Evolutionary conservation across 495 filamentous ascomycete species (phyloP), one percentile per base, ranked within the genome.

Genomic region (Rhizodiscina lignyota): DNA sequence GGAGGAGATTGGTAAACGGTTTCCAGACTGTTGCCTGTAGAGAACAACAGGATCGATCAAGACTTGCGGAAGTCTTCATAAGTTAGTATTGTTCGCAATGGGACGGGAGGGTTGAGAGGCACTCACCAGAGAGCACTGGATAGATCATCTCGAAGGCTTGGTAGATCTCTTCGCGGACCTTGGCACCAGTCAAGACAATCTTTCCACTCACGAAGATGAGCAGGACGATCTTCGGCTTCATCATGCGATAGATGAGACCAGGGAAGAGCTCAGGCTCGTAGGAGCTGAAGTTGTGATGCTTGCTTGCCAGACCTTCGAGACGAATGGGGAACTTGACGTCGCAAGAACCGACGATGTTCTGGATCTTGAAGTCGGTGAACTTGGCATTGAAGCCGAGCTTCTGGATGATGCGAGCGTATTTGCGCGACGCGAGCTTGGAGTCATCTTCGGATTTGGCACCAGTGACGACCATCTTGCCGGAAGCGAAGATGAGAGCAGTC

Each of bases 351-450:
- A 97, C 89, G 34, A 97, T 97, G 62, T 97, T 97, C 66, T 97
- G 91, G 59, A 96, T 96, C 70, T 97, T 96, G 69, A 97, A 97
- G 58, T 97, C 89, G 40, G 85, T 94, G 63, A 97, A 97, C 73
- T 94, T 94, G 40, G 91, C 86, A 45, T 94, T 93, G 73, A 97
- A 97, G 35, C 89, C 89, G 39, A 97, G 83, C 65, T 97, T 97
- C 67, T 97, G 89, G 50, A 97, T 96, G 60, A 97, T 97, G 44
- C 89, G 84, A 17, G 89, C 89, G 59, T 96, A 97, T 64, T 97
- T 97, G 59, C 91, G 76, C 27, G 82, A 91, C 2, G 89, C 89
- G 51, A 97, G 72, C 59, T 93, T 91, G 31, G 84, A 93, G 51
- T 96, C 91, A 53, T 96, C 89, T 51, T 97, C 89, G 1, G 85